Evolutionary conservation across 2,329 filamentous ascomycete genomes (phyloP), one percentile per base, ranked within the genome.

Genomic region (Trichoderma hamatum): DNA sequence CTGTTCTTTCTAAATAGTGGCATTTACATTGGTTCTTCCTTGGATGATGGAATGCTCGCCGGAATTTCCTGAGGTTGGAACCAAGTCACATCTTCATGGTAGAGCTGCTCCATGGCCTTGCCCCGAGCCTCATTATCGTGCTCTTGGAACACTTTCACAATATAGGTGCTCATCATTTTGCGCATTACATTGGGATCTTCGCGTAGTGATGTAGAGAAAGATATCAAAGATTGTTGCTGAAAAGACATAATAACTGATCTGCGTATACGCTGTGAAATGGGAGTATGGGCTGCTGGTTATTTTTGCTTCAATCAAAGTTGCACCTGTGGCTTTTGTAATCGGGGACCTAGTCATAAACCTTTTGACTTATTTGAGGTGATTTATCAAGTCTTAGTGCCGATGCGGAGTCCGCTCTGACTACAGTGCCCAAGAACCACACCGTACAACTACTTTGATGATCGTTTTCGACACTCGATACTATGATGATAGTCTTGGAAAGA

Each of bases 1-100:
- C 24, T 21, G 51, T 32, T 56, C 51, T 10, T 65, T 65, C 55
- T 65, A 34, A 24, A 65, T 55, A 9, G 61, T 55, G 24, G 49
- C 32, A 30, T 64, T 64, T 28, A n/a, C n/a, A n/a, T n/a, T n/a
- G 3, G 36, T 34, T 2, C 61, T 43, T 36, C 49, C 61, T 1
- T 51, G 32, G 19, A 64, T 55, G 5, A 64, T n/a, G 30, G 49
- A 13, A 10, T 64, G 24, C 4, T 55, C 32, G 5, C 49, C 49
- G 5, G 51, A 56, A 32, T 56, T 32, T 65, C 46, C 24, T 16
- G 10, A 3, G 61, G 61, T 19, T 55, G 49, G 10, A 39, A 54
- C 46, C 61, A 64, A 10, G 32, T 54, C 4, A 63, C 11, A 21
- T 64, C 49, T 64, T 55, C 49, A n/a, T 55, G 32, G 14, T 55